Evolutionary conservation across 768 basidiomycete species (phyloP).

Genomic region (Austroboletus festivus): DNA sequence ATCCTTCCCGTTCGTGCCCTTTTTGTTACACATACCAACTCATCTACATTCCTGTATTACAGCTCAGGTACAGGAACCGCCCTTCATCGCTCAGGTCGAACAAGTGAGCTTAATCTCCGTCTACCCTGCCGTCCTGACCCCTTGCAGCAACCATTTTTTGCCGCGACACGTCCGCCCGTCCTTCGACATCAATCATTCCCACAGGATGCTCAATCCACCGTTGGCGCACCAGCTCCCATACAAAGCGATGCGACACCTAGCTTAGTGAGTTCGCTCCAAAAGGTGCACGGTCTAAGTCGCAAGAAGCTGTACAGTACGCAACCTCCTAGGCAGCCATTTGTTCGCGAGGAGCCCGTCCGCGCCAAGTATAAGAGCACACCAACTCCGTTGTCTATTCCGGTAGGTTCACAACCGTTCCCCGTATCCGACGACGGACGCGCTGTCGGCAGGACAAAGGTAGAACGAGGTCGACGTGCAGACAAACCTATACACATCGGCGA

Average conservation of each 20-base stretch:
- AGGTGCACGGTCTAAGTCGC: conserved; percentile 66
- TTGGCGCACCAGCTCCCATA: conserved; percentile 4
- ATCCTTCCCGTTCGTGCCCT: conserved; percentile 19
- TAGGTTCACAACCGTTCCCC: conserved; percentile 17
- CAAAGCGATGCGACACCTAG: conserved; percentile 39
- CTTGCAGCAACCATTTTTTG: conserved; percentile 1
- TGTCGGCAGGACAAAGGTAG: conserved; percentile 20
- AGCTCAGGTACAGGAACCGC: conserved; percentile 20
- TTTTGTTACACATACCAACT: conserved; percentile 1
- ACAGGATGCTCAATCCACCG: conserved; percentile 24
- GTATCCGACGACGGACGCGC: conserved; percentile 18
- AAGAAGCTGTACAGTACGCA: conserved; percentile 62
- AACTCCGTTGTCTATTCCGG: conserved; percentile 31
- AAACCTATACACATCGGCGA: conserved; percentile 11
- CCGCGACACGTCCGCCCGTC: conserved; percentile 17
- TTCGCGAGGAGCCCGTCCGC: conserved; percentile 48
- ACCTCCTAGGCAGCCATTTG: conserved; percentile 48
- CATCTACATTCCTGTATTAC: not conserved
- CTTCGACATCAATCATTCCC: conserved; percentile 30
- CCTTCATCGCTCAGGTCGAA: conserved; percentile 1
- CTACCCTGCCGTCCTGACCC: conserved; percentile 9
- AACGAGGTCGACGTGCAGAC: conserved; percentile 25
- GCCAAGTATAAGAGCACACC: conserved; percentile 33
- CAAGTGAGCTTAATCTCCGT: conserved; percentile 9
- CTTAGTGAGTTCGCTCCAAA: conserved; percentile 61